Evolutionary conservation across 352 stramenopile species (phyloP).

Genomic region (Phytophthora crassamura): DNA sequence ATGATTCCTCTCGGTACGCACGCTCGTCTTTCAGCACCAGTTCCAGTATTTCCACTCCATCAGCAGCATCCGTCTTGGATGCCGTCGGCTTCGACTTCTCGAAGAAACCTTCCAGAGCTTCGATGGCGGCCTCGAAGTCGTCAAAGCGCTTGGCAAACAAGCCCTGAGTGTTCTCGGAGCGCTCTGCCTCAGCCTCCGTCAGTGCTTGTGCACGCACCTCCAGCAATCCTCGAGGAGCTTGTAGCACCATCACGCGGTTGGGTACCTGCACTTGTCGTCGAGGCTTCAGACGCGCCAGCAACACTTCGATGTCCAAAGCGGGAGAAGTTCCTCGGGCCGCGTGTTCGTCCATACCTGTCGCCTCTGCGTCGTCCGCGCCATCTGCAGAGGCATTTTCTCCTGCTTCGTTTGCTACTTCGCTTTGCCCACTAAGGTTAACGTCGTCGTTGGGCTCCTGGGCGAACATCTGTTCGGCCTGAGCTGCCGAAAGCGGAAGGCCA

Average conservation of each 20-base stretch:
- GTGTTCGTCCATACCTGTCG: constrained; percentile 18
- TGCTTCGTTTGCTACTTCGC: constrained; percentile 27
- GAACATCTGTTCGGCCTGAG: constrained; percentile 62
- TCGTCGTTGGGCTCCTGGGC: constrained; percentile 19
- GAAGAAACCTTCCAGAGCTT: constrained; percentile 69
- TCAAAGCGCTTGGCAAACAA: constrained; percentile 59
- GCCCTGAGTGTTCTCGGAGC: constrained; percentile 68
- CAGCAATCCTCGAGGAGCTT: constrained; percentile 54
- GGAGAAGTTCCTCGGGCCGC: constrained; percentile 8
- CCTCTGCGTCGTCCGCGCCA: constrained; percentile 22
- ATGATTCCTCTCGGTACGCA: constrained; percentile 46
- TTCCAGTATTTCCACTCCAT: constrained; percentile 75
- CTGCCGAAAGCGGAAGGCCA: constrained; percentile 54
- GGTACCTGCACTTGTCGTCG: constrained; percentile 48
- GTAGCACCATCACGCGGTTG: constrained; percentile 77
- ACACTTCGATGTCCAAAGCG: constrained; percentile 47
- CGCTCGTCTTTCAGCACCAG: constrained; percentile 56
- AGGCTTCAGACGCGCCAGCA: constrained; percentile 55
- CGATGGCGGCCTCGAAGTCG: constrained; percentile 54
- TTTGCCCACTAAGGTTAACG: constrained; percentile 17
- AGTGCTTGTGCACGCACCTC: constrained; percentile 64
- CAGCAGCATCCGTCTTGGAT: constrained; percentile 11
- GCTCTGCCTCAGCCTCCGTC: constrained; percentile 59
- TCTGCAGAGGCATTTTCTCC: constrained; percentile 27
- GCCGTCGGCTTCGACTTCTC: constrained; percentile 40